phyloP scores from a whole-genome alignment of 2,329 filamentous ascomycete genomes.

The Bertia moriformis region DNA sequence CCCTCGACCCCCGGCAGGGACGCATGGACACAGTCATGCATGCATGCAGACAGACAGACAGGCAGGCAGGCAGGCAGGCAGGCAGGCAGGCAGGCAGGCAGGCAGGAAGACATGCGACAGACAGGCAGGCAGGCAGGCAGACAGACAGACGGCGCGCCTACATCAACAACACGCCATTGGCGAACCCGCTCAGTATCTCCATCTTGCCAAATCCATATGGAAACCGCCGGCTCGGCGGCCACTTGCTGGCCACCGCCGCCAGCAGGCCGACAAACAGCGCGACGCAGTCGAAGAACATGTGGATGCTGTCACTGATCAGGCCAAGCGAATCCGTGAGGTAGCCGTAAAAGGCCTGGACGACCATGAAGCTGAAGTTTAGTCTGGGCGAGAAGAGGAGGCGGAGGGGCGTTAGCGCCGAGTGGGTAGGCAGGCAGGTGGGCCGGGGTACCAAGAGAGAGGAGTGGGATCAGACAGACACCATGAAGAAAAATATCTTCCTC shows the following conservation, averaged over 20 bases:
- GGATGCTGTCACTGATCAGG: slow-evolving; percentile 86
- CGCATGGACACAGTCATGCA: too few relatives aligned
- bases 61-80: not conserved
- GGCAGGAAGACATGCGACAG: slow-evolving; percentile 2
- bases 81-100: not conserved
- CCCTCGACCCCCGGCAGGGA: too few relatives aligned
- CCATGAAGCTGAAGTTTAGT: slow-evolving; percentile 89
- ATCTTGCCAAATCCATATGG: slow-evolving; percentile 96
- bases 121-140: slow-evolving; percentile 2
- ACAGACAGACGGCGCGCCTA: slow-evolving; percentile 22
- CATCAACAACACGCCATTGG: slow-evolving; percentile 89
- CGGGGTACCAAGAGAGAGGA: too few relatives aligned
- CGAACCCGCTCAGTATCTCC: slow-evolving; percentile 88
- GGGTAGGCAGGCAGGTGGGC: too few relatives aligned
- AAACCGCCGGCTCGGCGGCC: slow-evolving; percentile 77
- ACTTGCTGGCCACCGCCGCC: slow-evolving; percentile 89
- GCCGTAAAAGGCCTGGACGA: slow-evolving; percentile 85
- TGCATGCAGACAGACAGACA: too few relatives aligned
- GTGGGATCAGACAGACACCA: too few relatives aligned
- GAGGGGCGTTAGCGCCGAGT: too few relatives aligned
- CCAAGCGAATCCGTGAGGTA: slow-evolving; percentile 86
- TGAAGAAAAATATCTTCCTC: too few relatives aligned
- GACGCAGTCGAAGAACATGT: slow-evolving; percentile 98
- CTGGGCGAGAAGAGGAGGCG: too few relatives aligned
- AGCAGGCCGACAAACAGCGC: slow-evolving; percentile 80